Conservation (phyloP, 2,329 filamentous ascomycete species). For the Aspergillus neoniger region DNA sequence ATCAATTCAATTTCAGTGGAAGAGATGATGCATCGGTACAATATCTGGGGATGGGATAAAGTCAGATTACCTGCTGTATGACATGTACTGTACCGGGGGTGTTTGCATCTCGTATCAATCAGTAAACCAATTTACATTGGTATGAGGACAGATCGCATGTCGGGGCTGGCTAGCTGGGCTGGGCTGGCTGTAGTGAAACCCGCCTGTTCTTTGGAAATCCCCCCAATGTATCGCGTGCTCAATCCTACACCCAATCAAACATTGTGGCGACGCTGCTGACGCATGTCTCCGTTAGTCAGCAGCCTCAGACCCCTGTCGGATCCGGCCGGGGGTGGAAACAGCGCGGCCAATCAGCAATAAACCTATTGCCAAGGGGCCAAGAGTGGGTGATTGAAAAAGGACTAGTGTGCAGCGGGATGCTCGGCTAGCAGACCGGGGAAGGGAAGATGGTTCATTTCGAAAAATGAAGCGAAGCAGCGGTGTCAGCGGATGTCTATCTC, state of each 20-base stretch:
- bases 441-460: not conserved
- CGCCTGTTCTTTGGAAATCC: too few relatives aligned
- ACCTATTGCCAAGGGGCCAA: conserved; percentile 14
- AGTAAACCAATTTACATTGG: too few relatives aligned
- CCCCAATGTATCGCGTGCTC: not conserved
- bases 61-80: too few relatives aligned
- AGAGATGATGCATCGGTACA: too few relatives aligned
- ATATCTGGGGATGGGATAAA: too few relatives aligned
- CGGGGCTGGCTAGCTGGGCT: too few relatives aligned
- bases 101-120: too few relatives aligned
- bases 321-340: conserved; percentile 10
- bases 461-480: not conserved
- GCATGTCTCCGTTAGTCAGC: conserved; percentile 1
- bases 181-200: too few relatives aligned
- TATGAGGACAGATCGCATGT: not conserved
- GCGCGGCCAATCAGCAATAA: not conserved
- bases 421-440: conserved; percentile 1
- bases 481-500: not conserved
- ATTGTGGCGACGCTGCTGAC: conserved; percentile 11
- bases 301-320: conserved; percentile 9
- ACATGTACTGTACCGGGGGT: too few relatives aligned
- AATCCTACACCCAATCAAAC: not conserved
- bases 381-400: conserved; percentile 6
- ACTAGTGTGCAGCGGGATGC: conserved; percentile 8
- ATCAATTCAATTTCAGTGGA: too few relatives aligned